These are phyloP conservation scores for Vanrija pseudolonga DNA, from an alignment of 1,284 basidiomycete species.

Conservation along the genomic window DNA sequence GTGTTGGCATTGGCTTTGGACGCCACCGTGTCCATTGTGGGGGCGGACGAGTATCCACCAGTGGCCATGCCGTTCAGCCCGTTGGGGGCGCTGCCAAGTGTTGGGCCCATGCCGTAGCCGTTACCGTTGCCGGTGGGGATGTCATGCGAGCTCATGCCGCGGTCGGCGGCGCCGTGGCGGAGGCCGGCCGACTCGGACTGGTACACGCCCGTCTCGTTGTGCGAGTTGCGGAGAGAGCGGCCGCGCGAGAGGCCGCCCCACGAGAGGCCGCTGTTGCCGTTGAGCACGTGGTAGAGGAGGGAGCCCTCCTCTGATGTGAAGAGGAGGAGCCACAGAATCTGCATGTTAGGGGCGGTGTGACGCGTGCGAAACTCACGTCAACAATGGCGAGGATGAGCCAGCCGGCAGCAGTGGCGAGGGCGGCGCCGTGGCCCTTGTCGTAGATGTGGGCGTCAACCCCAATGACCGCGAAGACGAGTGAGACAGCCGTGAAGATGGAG, in stretches of 20 bases:
- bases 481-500: conserved; percentile 76
- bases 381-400: conserved; percentile 90
- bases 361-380: conserved; percentile 46
- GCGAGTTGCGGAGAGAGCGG: conserved; percentile 10
- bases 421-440: conserved; percentile 48
- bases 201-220: conserved; percentile 11
- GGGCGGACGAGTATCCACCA: neutral
- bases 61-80: neutral
- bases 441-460: conserved; percentile 9
- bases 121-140: conserved; percentile 18
- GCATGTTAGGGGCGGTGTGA: conserved; percentile 5
- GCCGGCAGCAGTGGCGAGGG: conserved; percentile 81
- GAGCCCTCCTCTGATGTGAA: conserved; percentile 95
- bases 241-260: conserved; percentile 54
- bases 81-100: no score
- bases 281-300: conserved; percentile 74
- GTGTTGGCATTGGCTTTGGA: no score
- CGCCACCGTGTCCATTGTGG: no score
- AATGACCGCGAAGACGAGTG: conserved; percentile 73
- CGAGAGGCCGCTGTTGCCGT: conserved; percentile 82
- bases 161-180: conserved; percentile 18
- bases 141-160: conserved; percentile 28
- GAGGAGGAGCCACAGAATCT: conserved; percentile 93
- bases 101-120: conserved; percentile 21
- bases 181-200: conserved; percentile 11